Percentiles rank a stretch among this genome's conserved stretches.
Evolutionary conservation across 164 flowering plant species (phyloP).

Genomic region (Malania oleifera): DNA sequence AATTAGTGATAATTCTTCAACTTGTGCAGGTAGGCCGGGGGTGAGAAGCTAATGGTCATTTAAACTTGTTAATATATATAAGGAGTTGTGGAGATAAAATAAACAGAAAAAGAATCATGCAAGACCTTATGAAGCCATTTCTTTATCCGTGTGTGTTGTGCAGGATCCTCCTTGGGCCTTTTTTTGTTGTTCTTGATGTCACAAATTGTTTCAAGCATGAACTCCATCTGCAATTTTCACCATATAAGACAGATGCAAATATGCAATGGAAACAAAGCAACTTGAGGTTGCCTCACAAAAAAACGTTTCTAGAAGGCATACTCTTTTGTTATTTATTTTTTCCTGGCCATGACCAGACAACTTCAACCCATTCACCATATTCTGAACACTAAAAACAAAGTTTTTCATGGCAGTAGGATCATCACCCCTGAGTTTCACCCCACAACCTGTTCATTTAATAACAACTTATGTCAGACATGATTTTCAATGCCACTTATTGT

Average conservation of each 20-base stretch:
- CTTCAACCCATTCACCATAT: slow-evolving; percentile 66
- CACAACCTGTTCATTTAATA: slow-evolving; percentile 64
- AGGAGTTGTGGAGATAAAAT: too few species aligned
- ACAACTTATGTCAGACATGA: slow-evolving; percentile 1
- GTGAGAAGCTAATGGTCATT: too few species aligned
- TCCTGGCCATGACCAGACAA: slow-evolving; percentile 39
- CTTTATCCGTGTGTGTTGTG: slow-evolving; percentile 66
- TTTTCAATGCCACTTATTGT: background rate
- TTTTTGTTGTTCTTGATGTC: slow-evolving; percentile 94
- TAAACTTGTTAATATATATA: too few species aligned
- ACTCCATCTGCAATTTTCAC: slow-evolving; percentile 69
- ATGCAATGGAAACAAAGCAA: background rate
- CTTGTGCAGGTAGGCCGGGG: too few species aligned
- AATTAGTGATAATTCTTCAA: too few species aligned
- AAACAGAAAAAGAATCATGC: too few species aligned
- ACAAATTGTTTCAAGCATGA: slow-evolving; percentile 91
- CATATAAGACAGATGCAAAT: slow-evolving; percentile 8
- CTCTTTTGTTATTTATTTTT: slow-evolving; percentile 51
- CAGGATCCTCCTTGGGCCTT: slow-evolving; percentile 63
- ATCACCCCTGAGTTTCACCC: slow-evolving; percentile 88
- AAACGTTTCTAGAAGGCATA: slow-evolving; percentile 23
- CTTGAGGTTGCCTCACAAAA: background rate
- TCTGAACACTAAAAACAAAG: slow-evolving; percentile 67
- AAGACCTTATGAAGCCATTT: slow-evolving; percentile 95
- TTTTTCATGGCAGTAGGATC: slow-evolving; percentile 90